These are phyloP conservation scores for Neobulgaria alba DNA, from an alignment of 2,329 filamentous ascomycete species.

Conservation along the genomic window DNA sequence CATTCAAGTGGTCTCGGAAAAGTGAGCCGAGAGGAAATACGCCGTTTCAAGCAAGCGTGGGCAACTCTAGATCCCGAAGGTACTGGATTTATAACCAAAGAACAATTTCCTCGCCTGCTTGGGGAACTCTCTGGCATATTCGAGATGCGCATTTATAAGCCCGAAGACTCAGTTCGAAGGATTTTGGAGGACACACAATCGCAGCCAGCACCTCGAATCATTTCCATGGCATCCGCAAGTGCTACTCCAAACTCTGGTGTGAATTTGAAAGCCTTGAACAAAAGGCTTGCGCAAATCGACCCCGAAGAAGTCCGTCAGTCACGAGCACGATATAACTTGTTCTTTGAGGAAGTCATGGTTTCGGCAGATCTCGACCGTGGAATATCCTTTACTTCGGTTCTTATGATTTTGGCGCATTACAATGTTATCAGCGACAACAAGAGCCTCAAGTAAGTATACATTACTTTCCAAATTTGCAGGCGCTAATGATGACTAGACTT, in stretches of 20 bases:
- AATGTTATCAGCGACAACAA: constrained; percentile 98
- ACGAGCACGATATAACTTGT: constrained; percentile 78
- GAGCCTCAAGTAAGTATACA: constrained; percentile 60
- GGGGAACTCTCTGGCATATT: constrained; percentile 93
- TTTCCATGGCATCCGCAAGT: constrained; percentile 44
- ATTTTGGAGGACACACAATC: constrained; percentile 75
- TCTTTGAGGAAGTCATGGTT: constrained; percentile 93
- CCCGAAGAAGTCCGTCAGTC: constrained; percentile 64
- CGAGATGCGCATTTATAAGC: constrained; percentile 92
- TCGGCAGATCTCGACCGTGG: constrained; percentile 83
- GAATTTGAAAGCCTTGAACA: constrained; percentile 68
- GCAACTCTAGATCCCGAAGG: constrained; percentile 89
- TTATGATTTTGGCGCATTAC: constrained; percentile 96
- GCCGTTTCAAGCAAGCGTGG: constrained; percentile 97
- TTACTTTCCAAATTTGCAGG: constrained; percentile 1
- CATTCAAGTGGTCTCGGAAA: constrained; percentile 85
- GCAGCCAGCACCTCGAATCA: constrained; percentile 23
- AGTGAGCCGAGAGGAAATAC: constrained; percentile 86
- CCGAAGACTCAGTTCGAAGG: constrained; percentile 76
- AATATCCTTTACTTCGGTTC: constrained; percentile 81
- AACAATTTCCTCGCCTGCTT: constrained; percentile 78
- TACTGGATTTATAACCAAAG: constrained; percentile 82
- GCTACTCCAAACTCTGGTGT: constrained; percentile 49
- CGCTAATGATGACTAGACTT: constrained; percentile 45
- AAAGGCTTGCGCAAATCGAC: constrained; percentile 65